These are phyloP conservation scores for Hyaloperonospora arabidopsidis DNA, from an alignment of 352 stramenopile species.

Conservation along the genomic window DNA sequence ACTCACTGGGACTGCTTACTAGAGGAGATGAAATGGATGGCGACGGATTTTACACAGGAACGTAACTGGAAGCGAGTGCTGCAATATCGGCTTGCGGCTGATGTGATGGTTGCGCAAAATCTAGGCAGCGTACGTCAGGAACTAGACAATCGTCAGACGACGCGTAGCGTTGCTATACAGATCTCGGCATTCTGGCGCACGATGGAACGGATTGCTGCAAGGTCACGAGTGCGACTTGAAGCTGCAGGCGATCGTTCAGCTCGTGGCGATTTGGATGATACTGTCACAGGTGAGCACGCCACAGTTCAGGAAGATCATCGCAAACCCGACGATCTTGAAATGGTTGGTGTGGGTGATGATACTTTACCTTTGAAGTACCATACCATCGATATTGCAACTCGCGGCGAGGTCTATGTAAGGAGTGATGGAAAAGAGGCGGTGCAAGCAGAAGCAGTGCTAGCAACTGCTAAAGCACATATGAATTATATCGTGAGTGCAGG, in stretches of 20 bases:
- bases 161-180: conserved; percentile 55
- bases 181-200: conserved; percentile 78
- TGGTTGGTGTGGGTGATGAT: conserved; percentile 5
- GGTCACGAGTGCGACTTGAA: conserved; percentile 70
- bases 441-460: conserved; percentile 14
- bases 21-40: conserved; percentile 96
- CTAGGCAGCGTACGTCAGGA: conserved; percentile 60
- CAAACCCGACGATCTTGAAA: conserved; percentile 20
- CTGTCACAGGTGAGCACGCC: conserved; percentile 6
- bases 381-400: conserved; percentile 29
- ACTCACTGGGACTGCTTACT: conserved; percentile 92
- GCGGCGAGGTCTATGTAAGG: conserved; percentile 11
- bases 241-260: conserved; percentile 17
- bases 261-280: conserved; percentile 9
- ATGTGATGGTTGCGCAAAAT: conserved; percentile 62
- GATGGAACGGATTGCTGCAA: conserved; percentile 76
- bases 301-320: conserved; percentile 19
- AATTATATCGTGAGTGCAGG: conserved; percentile 41
- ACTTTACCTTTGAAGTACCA: conserved; percentile 32
- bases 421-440: conserved; percentile 10
- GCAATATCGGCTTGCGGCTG: conserved; percentile 50
- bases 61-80: conserved; percentile 91
- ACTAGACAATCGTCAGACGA: conserved; percentile 54
- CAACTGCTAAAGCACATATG: conserved; percentile 27
- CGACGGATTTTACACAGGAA: conserved; percentile 94